Conservation (phyloP, 2,329 filamentous ascomycete genomes). For the Neofusicoccum laricinum region DNA sequence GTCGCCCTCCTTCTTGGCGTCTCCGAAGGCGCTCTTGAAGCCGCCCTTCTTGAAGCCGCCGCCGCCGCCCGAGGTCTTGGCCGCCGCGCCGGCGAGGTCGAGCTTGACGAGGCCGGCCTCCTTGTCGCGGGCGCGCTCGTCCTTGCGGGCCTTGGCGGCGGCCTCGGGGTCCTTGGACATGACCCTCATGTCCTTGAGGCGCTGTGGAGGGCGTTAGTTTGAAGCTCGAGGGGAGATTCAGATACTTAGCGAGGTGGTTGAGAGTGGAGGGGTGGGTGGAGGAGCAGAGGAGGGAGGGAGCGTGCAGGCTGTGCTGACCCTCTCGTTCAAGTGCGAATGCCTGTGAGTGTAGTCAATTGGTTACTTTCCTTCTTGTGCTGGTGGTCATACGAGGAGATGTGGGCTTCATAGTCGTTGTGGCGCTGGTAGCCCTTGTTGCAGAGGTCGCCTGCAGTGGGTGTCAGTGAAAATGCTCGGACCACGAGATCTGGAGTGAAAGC, state of each 20-base stretch:
- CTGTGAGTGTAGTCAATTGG: constrained; percentile 22
- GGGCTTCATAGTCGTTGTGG: constrained; percentile 94
- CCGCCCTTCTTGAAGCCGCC: constrained; percentile 72
- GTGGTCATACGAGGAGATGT: constrained; percentile 92
- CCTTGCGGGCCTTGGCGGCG: constrained; percentile 62
- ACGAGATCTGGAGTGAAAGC: background rate
- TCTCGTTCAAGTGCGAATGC: background rate
- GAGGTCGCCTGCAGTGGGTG: constrained; percentile 55
- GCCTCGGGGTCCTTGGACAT: constrained; percentile 71
- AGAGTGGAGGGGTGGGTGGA: background rate
- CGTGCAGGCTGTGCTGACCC: background rate
- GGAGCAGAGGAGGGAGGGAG: background rate
- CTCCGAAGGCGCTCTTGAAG: constrained; percentile 66
- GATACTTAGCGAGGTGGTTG: background rate
- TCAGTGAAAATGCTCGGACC: background rate
- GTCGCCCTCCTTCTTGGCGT: constrained; percentile 27
- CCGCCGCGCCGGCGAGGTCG: background rate
- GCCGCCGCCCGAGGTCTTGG: constrained; percentile 19
- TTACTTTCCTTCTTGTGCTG: constrained; percentile 71
- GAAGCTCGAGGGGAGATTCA: background rate
- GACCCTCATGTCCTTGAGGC: constrained; percentile 82
- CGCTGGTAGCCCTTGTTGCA: constrained; percentile 93
- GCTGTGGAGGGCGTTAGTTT: constrained; percentile 34
- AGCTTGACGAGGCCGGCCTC: constrained; percentile 47
- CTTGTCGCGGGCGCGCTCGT: constrained; percentile 61